Evolutionary conservation across 2,329 filamentous ascomycete species (phyloP).

Genomic region (Alternaria panax): DNA sequence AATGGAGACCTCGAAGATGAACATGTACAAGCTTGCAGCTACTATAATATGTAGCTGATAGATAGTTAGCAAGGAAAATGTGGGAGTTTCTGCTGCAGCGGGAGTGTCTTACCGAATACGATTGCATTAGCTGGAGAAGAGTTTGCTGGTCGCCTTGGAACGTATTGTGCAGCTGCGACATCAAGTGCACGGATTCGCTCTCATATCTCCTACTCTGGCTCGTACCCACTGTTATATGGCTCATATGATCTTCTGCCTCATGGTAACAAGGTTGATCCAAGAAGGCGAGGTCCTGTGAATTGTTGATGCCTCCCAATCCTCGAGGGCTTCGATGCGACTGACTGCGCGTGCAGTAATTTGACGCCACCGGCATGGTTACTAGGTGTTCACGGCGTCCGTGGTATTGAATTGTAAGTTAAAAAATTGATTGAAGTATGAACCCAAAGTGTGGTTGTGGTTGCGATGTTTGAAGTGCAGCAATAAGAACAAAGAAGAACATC

Average conservation of each 20-base stretch:
- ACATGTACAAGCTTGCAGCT: neutral
- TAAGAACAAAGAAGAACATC: neutral
- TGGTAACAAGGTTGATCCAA: neutral
- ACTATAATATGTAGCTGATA: neutral
- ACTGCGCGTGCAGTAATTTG: neutral
- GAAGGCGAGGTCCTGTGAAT: neutral
- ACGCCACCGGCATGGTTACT: neutral
- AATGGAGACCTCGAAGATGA: constrained; percentile 1
- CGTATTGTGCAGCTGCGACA: neutral
- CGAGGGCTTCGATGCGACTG: neutral
- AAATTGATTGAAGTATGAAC: neutral
- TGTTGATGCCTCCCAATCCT: neutral
- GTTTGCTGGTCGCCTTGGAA: neutral
- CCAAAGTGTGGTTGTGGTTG: neutral
- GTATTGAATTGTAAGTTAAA: neutral
- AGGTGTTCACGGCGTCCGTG: neutral
- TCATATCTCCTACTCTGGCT: neutral
- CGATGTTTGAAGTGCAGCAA: neutral
- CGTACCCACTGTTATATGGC: neutral
- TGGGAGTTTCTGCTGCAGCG: neutral
- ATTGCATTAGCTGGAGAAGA: neutral
- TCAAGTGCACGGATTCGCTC: neutral
- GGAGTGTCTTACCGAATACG: neutral
- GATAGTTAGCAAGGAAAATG: neutral
- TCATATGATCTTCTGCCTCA: neutral